Conservation (phyloP, 805 yeast species). For the Yarrowia osloensis region DNA sequence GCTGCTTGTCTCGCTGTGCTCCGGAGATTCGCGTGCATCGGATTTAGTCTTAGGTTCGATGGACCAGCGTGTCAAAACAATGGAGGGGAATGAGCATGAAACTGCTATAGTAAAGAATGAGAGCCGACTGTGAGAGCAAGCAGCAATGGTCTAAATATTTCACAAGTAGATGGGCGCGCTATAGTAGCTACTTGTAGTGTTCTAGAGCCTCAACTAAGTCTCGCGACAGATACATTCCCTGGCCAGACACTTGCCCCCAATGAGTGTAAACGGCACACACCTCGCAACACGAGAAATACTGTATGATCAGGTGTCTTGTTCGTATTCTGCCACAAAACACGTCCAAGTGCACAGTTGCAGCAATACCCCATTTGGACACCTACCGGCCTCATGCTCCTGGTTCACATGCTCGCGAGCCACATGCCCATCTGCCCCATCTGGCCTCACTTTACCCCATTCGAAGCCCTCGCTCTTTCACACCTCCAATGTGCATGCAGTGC, state of each 20-base stretch:
- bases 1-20: neutral
- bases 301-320: too few species aligned
- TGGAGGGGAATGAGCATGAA: constrained; percentile 5
- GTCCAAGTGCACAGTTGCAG: too few species aligned
- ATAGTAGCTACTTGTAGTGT: neutral
- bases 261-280: neutral
- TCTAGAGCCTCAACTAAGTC: too few species aligned
- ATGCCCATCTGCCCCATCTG: neutral
- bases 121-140: too few species aligned
- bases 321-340: too few species aligned
- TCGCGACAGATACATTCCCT: too few species aligned
- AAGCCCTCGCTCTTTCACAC: neutral
- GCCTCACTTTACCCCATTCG: neutral
- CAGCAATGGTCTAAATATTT: too few species aligned
- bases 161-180: neutral
- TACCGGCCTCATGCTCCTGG: constrained; percentile 5
- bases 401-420: neutral
- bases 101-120: neutral
- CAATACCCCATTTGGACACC: neutral
- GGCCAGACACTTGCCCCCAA: too few species aligned
- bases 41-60: constrained; percentile 21
- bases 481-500: constrained; percentile 7
- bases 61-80: constrained; percentile 19
- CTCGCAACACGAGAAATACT: too few species aligned
- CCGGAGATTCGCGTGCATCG: constrained; percentile 28